Evolutionary conservation across 306 rosid species (phyloP).

Genomic region (Sechiopsis laciniata): DNA sequence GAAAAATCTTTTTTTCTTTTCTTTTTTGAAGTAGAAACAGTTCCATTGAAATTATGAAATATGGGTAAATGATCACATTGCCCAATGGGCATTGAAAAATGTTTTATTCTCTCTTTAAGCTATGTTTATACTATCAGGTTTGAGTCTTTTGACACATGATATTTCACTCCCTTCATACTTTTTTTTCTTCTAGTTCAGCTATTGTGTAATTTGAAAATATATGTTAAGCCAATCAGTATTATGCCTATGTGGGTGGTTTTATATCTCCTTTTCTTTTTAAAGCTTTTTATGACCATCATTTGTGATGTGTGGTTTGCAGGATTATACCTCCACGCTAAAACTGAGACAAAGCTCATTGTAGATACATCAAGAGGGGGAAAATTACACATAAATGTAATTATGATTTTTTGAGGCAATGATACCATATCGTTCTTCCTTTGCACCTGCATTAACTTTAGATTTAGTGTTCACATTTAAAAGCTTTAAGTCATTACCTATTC

Average conservation of each 20-base stretch:
- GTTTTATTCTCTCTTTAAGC: background rate
- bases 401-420: background rate
- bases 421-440: background rate
- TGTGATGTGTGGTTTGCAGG: conserved; percentile 44
- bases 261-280: background rate
- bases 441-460: conserved; percentile 15
- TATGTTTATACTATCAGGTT: background rate
- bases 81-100: background rate
- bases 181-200: background rate
- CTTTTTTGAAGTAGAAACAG: no score
- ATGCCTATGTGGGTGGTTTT: conserved; percentile 7
- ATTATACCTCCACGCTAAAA: conserved; percentile 55
- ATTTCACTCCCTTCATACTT: background rate
- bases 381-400: conserved; percentile 60
- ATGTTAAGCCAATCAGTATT: conserved; percentile 1
- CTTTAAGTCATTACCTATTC: conserved; percentile 7
- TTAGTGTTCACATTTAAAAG: background rate
- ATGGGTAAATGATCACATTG: no score
- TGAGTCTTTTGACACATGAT: background rate
- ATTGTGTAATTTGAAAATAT: conserved; percentile 1
- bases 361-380: conserved; percentile 86
- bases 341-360: conserved; percentile 77
- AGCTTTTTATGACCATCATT: background rate
- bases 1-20: background rate
- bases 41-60: no score